These are phyloP conservation scores for Phalaenopsis aphrodite DNA, from an alignment of 106 monocot species.

Conservation along the genomic window DNA sequence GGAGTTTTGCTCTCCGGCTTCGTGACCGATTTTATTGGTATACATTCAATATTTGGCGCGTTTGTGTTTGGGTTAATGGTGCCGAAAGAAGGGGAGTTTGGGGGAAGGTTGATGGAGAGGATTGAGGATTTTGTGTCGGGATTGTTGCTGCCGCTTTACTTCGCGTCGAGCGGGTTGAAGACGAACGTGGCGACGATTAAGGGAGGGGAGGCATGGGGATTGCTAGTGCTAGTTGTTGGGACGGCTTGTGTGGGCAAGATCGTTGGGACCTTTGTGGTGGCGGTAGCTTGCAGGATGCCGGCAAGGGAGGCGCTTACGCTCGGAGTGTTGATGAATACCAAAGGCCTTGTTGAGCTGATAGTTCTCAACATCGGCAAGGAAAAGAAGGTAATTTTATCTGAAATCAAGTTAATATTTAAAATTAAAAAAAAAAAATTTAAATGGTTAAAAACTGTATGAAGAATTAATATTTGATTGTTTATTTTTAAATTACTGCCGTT, in stretches of 20 bases:
- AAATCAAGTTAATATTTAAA: too few species aligned
- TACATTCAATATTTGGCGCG: constrained; percentile 39
- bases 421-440: too few species aligned
- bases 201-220: constrained; percentile 23
- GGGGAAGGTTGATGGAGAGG: constrained; percentile 29
- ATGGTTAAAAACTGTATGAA: too few species aligned
- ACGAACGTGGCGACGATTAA: constrained; percentile 38
- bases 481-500: too few species aligned
- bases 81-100: constrained; percentile 33
- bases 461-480: too few species aligned
- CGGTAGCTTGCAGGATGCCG: constrained; percentile 14
- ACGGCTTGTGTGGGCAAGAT: constrained; percentile 37
- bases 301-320: constrained; percentile 26
- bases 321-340: constrained; percentile 47
- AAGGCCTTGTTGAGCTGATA: constrained; percentile 45
- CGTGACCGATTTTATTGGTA: constrained; percentile 36
- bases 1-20: constrained; percentile 21
- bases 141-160: constrained; percentile 44
- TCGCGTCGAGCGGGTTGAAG: constrained; percentile 42
- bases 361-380: constrained; percentile 46
- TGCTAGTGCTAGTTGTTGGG: constrained; percentile 30
- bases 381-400: constrained; percentile 8
- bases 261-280: constrained; percentile 18
- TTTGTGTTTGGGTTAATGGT: constrained; percentile 32
- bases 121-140: constrained; percentile 35